Conservation (phyloP, 1,284 basidiomycete species). For the Ustanciosporium gigantosporum region DNA sequence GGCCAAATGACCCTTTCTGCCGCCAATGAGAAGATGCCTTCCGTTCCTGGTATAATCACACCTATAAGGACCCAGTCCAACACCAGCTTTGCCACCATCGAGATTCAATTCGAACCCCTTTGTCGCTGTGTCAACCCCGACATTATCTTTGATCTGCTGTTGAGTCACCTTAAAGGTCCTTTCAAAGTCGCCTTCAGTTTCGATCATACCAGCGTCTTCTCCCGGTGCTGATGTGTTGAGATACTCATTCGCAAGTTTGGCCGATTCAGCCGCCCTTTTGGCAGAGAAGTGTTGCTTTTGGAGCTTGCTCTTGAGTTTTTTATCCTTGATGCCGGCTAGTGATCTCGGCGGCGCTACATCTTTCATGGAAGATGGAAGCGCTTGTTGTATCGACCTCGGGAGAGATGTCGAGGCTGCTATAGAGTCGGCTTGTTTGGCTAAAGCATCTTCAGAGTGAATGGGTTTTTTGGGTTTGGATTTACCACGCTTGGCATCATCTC, state of each 20-base stretch:
- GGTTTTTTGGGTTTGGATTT: slow-evolving; percentile 3
- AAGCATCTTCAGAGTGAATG: slow-evolving; percentile 42
- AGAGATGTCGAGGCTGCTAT: slow-evolving; percentile 50
- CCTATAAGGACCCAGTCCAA: slow-evolving; percentile 72
- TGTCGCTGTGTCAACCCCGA: slow-evolving; percentile 74
- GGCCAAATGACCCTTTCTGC: slow-evolving; percentile 82
- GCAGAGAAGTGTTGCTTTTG: slow-evolving; percentile 44
- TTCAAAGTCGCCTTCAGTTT: slow-evolving; percentile 78
- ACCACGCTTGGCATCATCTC: too few relatives aligned
- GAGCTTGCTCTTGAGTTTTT: slow-evolving; percentile 58
- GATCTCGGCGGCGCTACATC: slow-evolving; percentile 52
- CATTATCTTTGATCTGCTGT: slow-evolving; percentile 72
- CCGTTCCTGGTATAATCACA: slow-evolving; percentile 86
- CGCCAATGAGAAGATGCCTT: slow-evolving; percentile 68
- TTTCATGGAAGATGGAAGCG: slow-evolving; percentile 32
- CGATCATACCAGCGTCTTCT: slow-evolving; percentile 71
- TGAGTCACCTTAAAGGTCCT: slow-evolving; percentile 86
- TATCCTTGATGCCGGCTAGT: slow-evolving; percentile 49
- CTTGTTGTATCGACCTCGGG: slow-evolving; percentile 48
- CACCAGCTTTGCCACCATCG: slow-evolving; percentile 66
- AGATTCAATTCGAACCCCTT: slow-evolving; percentile 80
- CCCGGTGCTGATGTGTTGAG: slow-evolving; percentile 50
- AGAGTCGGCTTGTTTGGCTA: slow-evolving; percentile 47
- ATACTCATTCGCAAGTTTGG: slow-evolving; percentile 53
- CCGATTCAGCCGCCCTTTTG: slow-evolving; percentile 52